Evolutionary conservation across 768 basidiomycete genomes (phyloP), one percentile per base, ranked within the genome.

Genomic region (Naganishia kalamii): DNA sequence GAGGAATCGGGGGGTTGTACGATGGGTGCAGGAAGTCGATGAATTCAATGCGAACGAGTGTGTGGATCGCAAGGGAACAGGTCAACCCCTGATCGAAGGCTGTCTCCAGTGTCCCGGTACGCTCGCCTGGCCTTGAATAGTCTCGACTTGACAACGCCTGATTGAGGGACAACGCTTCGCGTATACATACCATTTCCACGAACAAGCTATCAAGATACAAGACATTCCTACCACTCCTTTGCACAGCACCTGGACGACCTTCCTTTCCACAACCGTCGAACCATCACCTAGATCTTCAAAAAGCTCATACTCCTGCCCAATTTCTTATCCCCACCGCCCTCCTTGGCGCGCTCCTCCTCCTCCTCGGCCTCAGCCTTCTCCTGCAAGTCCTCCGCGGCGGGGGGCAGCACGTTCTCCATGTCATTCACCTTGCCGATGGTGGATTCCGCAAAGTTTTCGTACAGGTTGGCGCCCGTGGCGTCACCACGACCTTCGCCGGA

Each of bases 401-500:
- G 66, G 2, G 74, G 70, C 17, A 76, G 66, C 13, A 78, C 68
- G 11, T 68, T 59, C 33, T 66, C 60, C 63, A 64, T 67, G 8
- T 67, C 57, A 25, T 65, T 68, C 17, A 68, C 65, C 66, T 77
- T 78, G 33, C 77, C 75, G 1, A 71, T 69, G 1, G 78, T 78
- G 0, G 73, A 69, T 62, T 79, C 78, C 12, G 78, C 78, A 62
- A 79, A 77, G 66, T 79, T 79, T 61, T 79, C 78, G 66, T 79
- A 79, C 6, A 78, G 62, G 67, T 79, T 79, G 41, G 70, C 70
- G 27, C 78, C 78, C 12, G 71, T 64, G 30, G 68, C 68, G 52
- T 78, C 76, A 11, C 71, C 74, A 48, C 78, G 63, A 21, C 78
- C 78, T 68, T 78, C 76, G 23, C 78, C 78, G 19, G 76, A 72